Conservation (phyloP, 2,329 filamentous ascomycete species). For the Verticillium albo-atrum region DNA sequence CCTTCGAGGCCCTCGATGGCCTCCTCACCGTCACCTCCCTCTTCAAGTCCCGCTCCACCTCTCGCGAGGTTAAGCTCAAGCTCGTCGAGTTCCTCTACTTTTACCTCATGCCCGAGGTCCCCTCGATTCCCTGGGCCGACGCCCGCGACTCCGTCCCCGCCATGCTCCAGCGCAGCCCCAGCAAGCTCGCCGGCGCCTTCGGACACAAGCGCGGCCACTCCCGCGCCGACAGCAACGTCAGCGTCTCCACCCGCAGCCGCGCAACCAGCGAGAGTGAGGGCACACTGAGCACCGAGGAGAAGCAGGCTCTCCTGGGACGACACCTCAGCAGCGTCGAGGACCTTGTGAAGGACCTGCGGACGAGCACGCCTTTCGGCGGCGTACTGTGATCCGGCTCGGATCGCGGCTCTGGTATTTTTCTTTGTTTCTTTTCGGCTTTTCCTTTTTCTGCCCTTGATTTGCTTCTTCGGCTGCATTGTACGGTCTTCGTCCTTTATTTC, state of each 20-base stretch:
- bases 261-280: conserved; percentile 31
- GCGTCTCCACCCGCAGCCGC: conserved; percentile 24
- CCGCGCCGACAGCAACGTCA: conserved; percentile 21
- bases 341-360: conserved; percentile 76
- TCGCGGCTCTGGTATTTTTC: no score
- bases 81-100: conserved; percentile 98
- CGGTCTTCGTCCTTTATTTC: conserved; percentile 6
- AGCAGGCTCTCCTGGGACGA: conserved; percentile 71
- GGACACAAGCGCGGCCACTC: conserved; percentile 22
- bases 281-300: conserved; percentile 72
- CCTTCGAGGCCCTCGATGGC: conserved; percentile 88
- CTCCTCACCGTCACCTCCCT: conserved; percentile 86
- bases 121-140: conserved; percentile 47
- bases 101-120: conserved; percentile 92
- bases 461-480: conserved; percentile 1
- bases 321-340: conserved; percentile 82
- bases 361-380: conserved; percentile 70
- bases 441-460: conserved; percentile 11
- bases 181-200: conserved; percentile 60
- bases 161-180: conserved; percentile 62
- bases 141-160: conserved; percentile 40
- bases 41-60: conserved; percentile 84
- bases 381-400: conserved; percentile 36
- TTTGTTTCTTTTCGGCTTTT: neutral
- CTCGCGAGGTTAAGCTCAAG: conserved; percentile 87